These are phyloP conservation scores for Sanguinoderma infundibulare DNA, from an alignment of 1,284 basidiomycete species.

Conservation along the genomic window DNA sequence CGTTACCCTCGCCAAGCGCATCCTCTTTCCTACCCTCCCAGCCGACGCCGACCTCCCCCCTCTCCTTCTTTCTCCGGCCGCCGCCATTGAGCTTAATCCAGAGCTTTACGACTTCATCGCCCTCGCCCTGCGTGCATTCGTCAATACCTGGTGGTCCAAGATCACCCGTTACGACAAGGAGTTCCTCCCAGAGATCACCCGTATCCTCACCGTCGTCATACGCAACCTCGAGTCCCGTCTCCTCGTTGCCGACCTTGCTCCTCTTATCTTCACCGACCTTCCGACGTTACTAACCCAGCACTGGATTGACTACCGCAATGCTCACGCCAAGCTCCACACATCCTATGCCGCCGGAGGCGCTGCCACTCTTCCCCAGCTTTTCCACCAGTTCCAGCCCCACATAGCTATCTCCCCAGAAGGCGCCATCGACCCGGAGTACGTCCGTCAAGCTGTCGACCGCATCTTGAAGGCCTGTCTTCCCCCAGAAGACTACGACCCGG, in stretches of 20 bases:
- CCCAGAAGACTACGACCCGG: conserved; percentile 67
- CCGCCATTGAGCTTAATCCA: conserved; percentile 58
- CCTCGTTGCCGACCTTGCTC: conserved; percentile 55
- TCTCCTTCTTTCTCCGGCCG: conserved; percentile 48
- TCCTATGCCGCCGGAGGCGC: conserved; percentile 72
- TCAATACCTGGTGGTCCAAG: conserved; percentile 83
- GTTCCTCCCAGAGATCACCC: conserved; percentile 72
- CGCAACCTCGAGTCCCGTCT: conserved; percentile 64
- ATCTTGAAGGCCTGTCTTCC: conserved; percentile 72
- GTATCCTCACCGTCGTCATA: conserved; percentile 60
- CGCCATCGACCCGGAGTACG: conserved; percentile 71
- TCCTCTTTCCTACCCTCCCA: conserved; percentile 68
- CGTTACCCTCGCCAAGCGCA: conserved; percentile 60
- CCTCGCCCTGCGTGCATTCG: conserved; percentile 73
- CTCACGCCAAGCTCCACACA: conserved; percentile 59
- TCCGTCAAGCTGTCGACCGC: conserved; percentile 75
- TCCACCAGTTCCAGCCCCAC: conserved; percentile 80
- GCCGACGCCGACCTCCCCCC: conserved; percentile 54
- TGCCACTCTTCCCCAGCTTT: conserved; percentile 62
- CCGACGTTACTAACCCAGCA: conserved; percentile 74
- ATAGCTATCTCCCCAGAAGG: conserved; percentile 73
- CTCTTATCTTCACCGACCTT: conserved; percentile 61
- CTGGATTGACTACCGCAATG: conserved; percentile 74
- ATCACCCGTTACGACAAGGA: conserved; percentile 83
- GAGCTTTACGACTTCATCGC: conserved; percentile 82